Evolutionary conservation across 768 basidiomycete species (phyloP).

Genomic region (Termitomyces titanicus): DNA sequence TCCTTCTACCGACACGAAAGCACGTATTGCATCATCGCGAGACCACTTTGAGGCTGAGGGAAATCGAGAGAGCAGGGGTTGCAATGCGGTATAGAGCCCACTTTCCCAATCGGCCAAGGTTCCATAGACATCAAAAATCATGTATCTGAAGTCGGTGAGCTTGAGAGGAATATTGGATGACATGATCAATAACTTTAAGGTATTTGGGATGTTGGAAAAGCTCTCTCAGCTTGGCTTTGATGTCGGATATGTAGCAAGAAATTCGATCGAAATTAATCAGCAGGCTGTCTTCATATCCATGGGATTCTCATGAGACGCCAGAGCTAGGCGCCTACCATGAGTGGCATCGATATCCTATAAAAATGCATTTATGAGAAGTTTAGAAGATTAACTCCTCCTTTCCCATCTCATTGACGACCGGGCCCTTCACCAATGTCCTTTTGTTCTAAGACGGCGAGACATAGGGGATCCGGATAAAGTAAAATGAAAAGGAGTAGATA

Average conservation of each 20-base stretch:
- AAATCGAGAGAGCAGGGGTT: slow-evolving; percentile 46
- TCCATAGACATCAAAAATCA: slow-evolving; percentile 77
- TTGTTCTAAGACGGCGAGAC: too few species aligned
- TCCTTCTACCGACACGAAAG: slow-evolving; percentile 50
- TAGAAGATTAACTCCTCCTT: background rate
- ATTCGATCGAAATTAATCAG: too few species aligned
- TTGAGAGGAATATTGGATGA: slow-evolving; percentile 14
- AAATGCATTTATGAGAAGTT: too few species aligned
- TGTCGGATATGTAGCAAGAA: background rate
- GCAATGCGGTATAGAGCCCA: slow-evolving; percentile 53
- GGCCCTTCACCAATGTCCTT: too few species aligned
- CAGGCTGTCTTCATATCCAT: too few species aligned
- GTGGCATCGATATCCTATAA: too few species aligned
- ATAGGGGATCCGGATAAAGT: too few species aligned
- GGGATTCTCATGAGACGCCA: background rate
- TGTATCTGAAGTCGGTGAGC: slow-evolving; percentile 44
- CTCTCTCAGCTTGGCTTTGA: background rate
- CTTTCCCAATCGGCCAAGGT: slow-evolving; percentile 80
- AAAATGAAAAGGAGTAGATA: too few species aligned
- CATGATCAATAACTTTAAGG: background rate
- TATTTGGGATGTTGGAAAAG: too few species aligned
- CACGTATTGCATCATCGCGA: slow-evolving; percentile 46
- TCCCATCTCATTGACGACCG: too few species aligned
- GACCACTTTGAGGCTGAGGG: slow-evolving; percentile 39
- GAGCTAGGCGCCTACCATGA: background rate